phyloP scores from a whole-genome alignment of 208 protist species.

The Trypanosoma caninum region DNA sequence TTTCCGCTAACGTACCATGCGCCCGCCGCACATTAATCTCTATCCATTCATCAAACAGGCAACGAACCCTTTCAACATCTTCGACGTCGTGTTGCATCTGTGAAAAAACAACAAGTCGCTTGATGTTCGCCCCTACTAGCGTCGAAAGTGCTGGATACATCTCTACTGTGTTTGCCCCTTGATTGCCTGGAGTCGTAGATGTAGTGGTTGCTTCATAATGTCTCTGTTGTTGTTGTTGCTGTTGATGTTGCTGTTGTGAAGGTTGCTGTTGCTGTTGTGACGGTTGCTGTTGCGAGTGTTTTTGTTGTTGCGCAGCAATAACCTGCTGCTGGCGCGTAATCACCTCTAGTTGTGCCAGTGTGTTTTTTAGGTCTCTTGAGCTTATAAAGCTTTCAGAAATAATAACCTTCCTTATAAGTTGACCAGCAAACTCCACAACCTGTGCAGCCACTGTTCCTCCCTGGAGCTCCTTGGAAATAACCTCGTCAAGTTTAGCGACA shows the following conservation, averaged over 20 bases:
- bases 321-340: constrained; percentile 46
- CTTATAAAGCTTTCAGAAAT: constrained; percentile 73
- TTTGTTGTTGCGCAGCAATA: constrained; percentile 24
- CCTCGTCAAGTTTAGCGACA: constrained; percentile 77
- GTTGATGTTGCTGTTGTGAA: constrained; percentile 15
- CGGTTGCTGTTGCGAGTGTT: constrained; percentile 16
- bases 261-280: constrained; percentile 17
- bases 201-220: constrained; percentile 14
- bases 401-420: constrained; percentile 69
- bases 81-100: constrained; percentile 27
- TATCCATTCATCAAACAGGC: constrained; percentile 87
- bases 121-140: constrained; percentile 39
- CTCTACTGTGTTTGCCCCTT: constrained; percentile 23
- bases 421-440: constrained; percentile 70
- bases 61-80: constrained; percentile 49
- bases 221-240: constrained; percentile 16
- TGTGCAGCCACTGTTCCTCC: constrained; percentile 7
- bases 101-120: constrained; percentile 50
- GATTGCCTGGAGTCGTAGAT: constrained; percentile 3
- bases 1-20: constrained; percentile 9
- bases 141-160: constrained; percentile 51
- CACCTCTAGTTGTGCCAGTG: constrained; percentile 67
- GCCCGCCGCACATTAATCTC: constrained; percentile 23
- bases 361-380: constrained; percentile 58
- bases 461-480: constrained; percentile 71